Conservation (phyloP, 208 protist species). For the Trypanosoma avium region DNA sequence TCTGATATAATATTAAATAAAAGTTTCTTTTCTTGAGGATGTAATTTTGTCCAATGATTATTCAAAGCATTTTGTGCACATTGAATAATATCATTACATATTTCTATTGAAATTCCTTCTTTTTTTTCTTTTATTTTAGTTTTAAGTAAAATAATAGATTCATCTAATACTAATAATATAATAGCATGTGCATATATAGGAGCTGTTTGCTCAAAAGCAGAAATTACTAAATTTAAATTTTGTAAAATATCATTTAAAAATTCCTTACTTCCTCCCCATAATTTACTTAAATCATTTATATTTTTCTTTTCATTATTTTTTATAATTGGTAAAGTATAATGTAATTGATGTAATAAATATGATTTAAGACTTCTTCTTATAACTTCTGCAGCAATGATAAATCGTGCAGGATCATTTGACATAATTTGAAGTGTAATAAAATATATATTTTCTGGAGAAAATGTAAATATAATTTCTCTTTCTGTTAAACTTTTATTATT, state of each 20-base stretch:
- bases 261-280: conserved; percentile 15
- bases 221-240: conserved; percentile 30
- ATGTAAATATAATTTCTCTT: conserved; percentile 21
- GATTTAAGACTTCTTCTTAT: conserved; percentile 39
- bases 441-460: conserved; percentile 39
- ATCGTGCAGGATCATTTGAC: conserved; percentile 23
- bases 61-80: conserved; percentile 2
- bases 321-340: not conserved
- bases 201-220: conserved; percentile 27
- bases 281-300: not conserved
- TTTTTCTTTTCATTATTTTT: not conserved
- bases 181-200: conserved; percentile 33
- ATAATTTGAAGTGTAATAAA: conserved; percentile 27
- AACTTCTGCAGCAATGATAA: conserved; percentile 45
- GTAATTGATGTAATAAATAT: conserved; percentile 16
- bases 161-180: conserved; percentile 51
- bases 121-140: not conserved
- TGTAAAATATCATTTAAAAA: conserved; percentile 44
- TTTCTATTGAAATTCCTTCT: not conserved
- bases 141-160: not conserved
- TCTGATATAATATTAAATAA: conserved; percentile 22
- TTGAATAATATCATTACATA: conserved; percentile 9
- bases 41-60: conserved; percentile 15
- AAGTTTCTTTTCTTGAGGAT: conserved; percentile 18
- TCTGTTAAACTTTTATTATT: not conserved